Conservation (phyloP, 148 eudicot species). For the Fagopyrum esculentum region DNA sequence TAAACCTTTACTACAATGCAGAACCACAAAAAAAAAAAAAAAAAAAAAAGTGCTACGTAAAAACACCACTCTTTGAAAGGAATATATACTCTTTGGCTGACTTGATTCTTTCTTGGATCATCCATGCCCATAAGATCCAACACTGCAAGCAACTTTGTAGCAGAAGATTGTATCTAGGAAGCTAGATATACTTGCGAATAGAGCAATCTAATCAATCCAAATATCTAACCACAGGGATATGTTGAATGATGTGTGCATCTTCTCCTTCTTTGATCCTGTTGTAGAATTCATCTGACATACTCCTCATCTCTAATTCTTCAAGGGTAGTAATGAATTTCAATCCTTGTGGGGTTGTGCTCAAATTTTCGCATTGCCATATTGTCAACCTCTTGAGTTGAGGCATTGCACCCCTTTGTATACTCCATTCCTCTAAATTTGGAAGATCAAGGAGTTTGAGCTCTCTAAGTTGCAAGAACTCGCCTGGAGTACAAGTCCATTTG, state of each 20-base stretch:
- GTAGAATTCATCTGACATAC: conserved; percentile 18
- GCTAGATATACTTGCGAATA: too few relatives aligned
- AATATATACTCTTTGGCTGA: too few relatives aligned
- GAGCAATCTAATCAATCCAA: too few relatives aligned
- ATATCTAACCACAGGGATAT: neutral
- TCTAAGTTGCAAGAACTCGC: conserved; percentile 17
- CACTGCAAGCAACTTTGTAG: too few relatives aligned
- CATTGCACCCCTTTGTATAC: conserved; percentile 16
- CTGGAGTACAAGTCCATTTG: conserved; percentile 16
- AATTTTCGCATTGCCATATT: conserved; percentile 12
- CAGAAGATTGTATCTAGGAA: too few relatives aligned
- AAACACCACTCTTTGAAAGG: too few relatives aligned
- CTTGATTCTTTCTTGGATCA: too few relatives aligned
- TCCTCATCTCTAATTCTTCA: conserved; percentile 14
- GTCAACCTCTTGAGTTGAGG: conserved; percentile 4
- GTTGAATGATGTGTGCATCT: conserved; percentile 1
- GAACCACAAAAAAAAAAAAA: too few relatives aligned
- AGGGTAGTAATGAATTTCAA: conserved; percentile 12
- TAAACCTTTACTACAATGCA: too few relatives aligned
- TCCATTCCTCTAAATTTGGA: conserved; percentile 16
- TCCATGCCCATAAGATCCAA: too few relatives aligned
- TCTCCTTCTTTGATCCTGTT: conserved; percentile 1
- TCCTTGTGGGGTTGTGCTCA: conserved; percentile 15
- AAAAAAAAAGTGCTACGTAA: too few relatives aligned
- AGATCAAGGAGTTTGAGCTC: conserved; percentile 14